Percentiles rank a stretch among this genome's conserved stretches.
Evolutionary conservation across 345 rosid species (phyloP).

Genomic region (Cardamine resedifolia): DNA sequence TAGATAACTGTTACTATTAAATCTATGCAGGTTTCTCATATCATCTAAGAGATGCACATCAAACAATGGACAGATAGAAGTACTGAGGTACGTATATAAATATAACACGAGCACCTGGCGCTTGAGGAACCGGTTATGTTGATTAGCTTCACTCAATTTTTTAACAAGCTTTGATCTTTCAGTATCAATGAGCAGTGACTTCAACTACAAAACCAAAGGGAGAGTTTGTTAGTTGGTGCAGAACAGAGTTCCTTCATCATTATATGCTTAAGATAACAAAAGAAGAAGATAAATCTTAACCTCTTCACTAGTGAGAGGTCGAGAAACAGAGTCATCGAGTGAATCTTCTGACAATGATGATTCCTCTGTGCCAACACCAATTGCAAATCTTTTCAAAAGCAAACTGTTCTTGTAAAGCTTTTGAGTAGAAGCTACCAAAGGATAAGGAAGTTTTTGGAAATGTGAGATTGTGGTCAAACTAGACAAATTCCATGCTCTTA

Average conservation of each 20-base stretch:
- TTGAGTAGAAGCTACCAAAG: constrained; percentile 24
- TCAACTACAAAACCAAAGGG: constrained; percentile 47
- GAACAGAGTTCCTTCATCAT: not conserved
- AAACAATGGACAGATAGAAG: not conserved
- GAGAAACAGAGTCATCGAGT: constrained; percentile 41
- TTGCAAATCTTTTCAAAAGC: constrained; percentile 42
- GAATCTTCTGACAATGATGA: constrained; percentile 45
- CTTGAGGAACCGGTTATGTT: constrained; percentile 78
- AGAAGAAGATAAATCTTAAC: constrained; percentile 35
- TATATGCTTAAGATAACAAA: not conserved
- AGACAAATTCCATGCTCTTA: constrained; percentile 35
- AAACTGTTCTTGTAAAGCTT: constrained; percentile 37
- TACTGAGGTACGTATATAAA: not conserved
- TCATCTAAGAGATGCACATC: not conserved
- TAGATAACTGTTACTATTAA: not conserved
- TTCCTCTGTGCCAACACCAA: constrained; percentile 52
- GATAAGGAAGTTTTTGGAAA: constrained; percentile 36
- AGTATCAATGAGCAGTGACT: constrained; percentile 60
- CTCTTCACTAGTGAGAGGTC: constrained; percentile 59
- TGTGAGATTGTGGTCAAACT: constrained; percentile 22
- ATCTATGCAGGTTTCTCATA: not conserved
- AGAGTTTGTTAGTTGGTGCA: not conserved
- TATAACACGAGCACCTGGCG: constrained; percentile 59
- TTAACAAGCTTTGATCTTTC: constrained; percentile 68
- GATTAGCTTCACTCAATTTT: constrained; percentile 94